These are phyloP conservation scores for Amorphotheca resinae DNA, from an alignment of 495 filamentous ascomycete species.

Conservation along the genomic window DNA sequence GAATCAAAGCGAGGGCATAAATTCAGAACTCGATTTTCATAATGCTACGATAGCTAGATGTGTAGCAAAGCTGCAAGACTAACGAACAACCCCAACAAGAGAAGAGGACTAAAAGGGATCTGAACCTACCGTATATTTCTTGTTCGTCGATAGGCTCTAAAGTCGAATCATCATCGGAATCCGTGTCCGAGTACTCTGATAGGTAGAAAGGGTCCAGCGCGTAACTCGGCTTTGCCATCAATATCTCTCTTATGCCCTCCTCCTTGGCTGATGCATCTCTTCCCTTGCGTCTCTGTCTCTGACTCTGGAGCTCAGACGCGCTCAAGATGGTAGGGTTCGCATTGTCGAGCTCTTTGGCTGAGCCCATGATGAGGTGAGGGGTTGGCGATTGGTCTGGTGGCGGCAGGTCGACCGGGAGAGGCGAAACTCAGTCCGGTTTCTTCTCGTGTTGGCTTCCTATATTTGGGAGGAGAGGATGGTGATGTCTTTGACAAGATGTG, in stretches of 20 bases:
- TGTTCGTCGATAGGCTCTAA: constrained; percentile 88
- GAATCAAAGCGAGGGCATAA: too few relatives aligned
- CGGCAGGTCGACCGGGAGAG: background rate
- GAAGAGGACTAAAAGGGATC: background rate
- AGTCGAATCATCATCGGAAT: constrained; percentile 49
- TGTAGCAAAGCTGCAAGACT: too few relatives aligned
- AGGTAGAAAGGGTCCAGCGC: constrained; percentile 16
- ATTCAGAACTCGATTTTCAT: too few relatives aligned
- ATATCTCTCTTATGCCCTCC: constrained; percentile 6
- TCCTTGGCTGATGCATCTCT: constrained; percentile 16
- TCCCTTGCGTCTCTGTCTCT: constrained; percentile 30
- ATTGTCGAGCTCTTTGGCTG: constrained; percentile 46
- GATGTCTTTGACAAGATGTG: too few relatives aligned
- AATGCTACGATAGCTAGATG: too few relatives aligned
- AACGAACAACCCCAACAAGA: too few relatives aligned
- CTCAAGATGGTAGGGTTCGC: constrained; percentile 91
- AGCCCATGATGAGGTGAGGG: constrained; percentile 3
- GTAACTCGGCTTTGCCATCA: constrained; percentile 13
- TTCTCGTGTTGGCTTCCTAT: background rate
- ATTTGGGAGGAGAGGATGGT: too few relatives aligned
- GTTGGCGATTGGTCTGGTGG: background rate
- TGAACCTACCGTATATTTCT: constrained; percentile 72
- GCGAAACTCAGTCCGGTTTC: background rate
- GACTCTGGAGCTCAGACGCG: constrained; percentile 79
- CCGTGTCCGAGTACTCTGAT: constrained; percentile 21